Percentiles rank a stretch among this genome's conserved stretches.
Evolutionary conservation across 148 eudicot genomes (phyloP).

Genomic region (Oxyria digyna): DNA sequence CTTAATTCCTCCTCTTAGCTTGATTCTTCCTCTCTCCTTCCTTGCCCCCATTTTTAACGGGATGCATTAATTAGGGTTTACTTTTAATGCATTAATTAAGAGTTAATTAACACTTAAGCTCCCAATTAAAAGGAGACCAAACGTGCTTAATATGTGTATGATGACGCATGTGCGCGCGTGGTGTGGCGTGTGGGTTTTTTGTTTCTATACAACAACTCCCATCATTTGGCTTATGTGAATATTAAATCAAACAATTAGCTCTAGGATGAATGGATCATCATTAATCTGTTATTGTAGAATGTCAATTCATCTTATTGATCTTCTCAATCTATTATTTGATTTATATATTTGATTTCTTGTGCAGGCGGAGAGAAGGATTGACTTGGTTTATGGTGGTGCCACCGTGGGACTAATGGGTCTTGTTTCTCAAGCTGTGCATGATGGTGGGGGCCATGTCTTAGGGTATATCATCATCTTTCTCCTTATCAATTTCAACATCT

Average conservation of each 20-base stretch:
- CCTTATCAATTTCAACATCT: neutral
- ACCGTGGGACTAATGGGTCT: slow-evolving; percentile 99
- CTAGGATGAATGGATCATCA: too few relatives aligned
- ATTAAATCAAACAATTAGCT: too few relatives aligned
- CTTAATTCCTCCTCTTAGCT: slow-evolving; percentile 10
- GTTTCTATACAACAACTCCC: neutral
- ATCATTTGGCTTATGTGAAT: neutral
- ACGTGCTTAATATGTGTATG: neutral
- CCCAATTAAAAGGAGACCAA: neutral
- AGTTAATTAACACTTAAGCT: neutral
- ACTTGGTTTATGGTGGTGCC: slow-evolving; percentile 98
- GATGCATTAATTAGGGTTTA: neutral
- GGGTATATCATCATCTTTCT: slow-evolving; percentile 35
- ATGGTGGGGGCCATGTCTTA: slow-evolving; percentile 99
- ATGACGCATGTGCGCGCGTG: neutral
- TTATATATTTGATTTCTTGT: neutral
- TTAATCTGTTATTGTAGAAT: too few relatives aligned
- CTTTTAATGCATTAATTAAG: neutral
- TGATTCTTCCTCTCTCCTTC: slow-evolving; percentile 12
- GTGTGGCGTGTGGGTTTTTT: neutral
- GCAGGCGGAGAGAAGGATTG: slow-evolving; percentile 86
- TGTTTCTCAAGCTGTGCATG: slow-evolving; percentile 98
- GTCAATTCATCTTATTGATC: neutral
- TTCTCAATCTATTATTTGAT: neutral
- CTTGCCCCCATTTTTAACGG: neutral